phyloP scores from a whole-genome alignment of 2,329 filamentous ascomycete genomes.

The Fusarium dlaminii region DNA sequence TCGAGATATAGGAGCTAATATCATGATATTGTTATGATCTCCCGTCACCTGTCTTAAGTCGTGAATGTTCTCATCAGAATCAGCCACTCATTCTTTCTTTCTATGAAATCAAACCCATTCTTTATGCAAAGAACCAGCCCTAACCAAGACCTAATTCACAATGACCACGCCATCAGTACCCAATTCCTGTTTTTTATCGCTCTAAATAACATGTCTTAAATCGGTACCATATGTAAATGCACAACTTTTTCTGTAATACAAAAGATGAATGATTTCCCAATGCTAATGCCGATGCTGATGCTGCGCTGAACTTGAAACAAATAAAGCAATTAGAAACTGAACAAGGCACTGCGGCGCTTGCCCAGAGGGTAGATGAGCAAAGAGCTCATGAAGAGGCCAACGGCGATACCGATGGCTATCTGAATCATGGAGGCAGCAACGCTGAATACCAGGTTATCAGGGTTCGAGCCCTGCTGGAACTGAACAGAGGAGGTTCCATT shows the following conservation, averaged over 20 bases:
- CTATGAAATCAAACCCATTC: neutral
- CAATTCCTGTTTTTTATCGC: slow-evolving; percentile 2
- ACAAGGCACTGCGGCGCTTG: slow-evolving; percentile 60
- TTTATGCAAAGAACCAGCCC: neutral
- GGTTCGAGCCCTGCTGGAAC: slow-evolving; percentile 29
- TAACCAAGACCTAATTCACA: slow-evolving; percentile 1
- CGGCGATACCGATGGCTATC: slow-evolving; percentile 62
- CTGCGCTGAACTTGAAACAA: slow-evolving; percentile 1
- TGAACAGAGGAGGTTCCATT: slow-evolving; percentile 48
- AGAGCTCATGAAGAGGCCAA: slow-evolving; percentile 60
- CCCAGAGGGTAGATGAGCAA: slow-evolving; percentile 60
- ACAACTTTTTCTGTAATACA: slow-evolving; percentile 6
- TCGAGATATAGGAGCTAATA: neutral
- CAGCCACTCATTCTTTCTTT: slow-evolving; percentile 14
- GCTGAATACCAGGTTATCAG: slow-evolving; percentile 54
- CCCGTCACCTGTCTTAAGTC: neutral
- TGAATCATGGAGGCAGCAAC: slow-evolving; percentile 62
- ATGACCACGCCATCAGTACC: neutral
- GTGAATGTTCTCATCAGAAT: neutral
- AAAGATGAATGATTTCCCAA: neutral
- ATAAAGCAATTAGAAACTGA: slow-evolving; percentile 53
- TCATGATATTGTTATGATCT: neutral
- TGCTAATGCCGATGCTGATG: slow-evolving; percentile 8
- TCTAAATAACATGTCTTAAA: neutral
- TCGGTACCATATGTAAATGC: neutral